A percentile compares a stretch with the other conserved stretches of the same genome.
phyloP scores from a whole-genome alignment of 768 basidiomycete genomes.

The Podaxis mareebaensis region DNA sequence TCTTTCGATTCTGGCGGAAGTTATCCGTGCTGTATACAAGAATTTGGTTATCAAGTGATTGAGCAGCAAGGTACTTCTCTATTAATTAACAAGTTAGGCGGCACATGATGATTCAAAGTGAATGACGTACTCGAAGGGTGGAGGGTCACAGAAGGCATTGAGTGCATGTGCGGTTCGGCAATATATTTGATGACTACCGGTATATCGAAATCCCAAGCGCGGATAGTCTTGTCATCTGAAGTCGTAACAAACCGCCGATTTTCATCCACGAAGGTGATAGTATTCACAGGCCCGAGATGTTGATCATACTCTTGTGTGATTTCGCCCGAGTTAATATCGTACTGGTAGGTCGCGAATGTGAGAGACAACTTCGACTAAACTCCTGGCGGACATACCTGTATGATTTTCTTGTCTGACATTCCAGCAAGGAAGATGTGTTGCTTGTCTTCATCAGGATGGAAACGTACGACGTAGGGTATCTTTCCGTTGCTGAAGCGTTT shows the following conservation, averaged over 20 bases:
- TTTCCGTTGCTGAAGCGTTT: slow-evolving; percentile 98
- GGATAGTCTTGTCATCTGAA: slow-evolving; percentile 98
- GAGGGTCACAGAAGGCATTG: slow-evolving; percentile 96
- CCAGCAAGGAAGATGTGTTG: slow-evolving; percentile 96
- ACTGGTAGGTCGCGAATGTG: slow-evolving; percentile 48
- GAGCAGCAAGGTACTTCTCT: slow-evolving; percentile 97
- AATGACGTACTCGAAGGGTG: slow-evolving; percentile 85
- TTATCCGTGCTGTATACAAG: slow-evolving; percentile 97
- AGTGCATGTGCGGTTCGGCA: slow-evolving; percentile 99
- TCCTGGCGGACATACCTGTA: slow-evolving; percentile 63
- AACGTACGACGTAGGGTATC: slow-evolving; percentile 92
- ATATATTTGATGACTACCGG: slow-evolving; percentile 99
- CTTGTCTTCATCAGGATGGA: slow-evolving; percentile 96
- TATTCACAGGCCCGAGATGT: slow-evolving; percentile 97
- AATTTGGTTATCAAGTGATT: slow-evolving; percentile 98
- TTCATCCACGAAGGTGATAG: slow-evolving; percentile 98
- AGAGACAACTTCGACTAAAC: neutral
- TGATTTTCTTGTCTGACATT: slow-evolving; percentile 99
- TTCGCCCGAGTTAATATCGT: slow-evolving; percentile 93
- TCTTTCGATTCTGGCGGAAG: slow-evolving; percentile 98
- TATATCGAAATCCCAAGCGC: slow-evolving; percentile 99
- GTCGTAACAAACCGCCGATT: slow-evolving; percentile 97
- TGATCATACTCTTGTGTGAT: slow-evolving; percentile 99
- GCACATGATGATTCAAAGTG: slow-evolving; percentile 9
- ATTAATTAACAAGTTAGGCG: slow-evolving; percentile 16